A percentile compares a stretch with the other conserved stretches of the same genome.
These are phyloP conservation scores for Claviceps lovelessii DNA, from an alignment of 2,329 filamentous ascomycete genomes.

Conservation along the genomic window DNA sequence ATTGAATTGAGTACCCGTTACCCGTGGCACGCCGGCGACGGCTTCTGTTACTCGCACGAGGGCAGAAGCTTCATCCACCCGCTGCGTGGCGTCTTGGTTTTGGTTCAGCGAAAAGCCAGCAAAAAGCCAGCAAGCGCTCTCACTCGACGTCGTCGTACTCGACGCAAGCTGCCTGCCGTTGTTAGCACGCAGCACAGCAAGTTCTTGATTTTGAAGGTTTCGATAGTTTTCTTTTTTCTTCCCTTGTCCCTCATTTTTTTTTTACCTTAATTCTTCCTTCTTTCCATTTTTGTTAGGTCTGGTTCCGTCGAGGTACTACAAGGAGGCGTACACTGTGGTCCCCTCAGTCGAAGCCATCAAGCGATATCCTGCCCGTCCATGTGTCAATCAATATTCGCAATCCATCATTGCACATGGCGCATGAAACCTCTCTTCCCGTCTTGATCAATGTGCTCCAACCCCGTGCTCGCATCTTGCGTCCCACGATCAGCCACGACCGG, in stretches of 20 bases:
- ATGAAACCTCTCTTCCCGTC: background rate
- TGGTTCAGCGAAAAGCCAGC: background rate
- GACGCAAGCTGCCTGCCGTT: background rate
- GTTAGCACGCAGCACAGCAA: background rate
- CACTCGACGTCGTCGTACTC: background rate
- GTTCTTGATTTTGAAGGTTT: no score
- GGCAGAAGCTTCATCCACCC: background rate
- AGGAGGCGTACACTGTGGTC: background rate
- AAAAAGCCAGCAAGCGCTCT: background rate
- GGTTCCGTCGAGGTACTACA: background rate
- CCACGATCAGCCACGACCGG: background rate
- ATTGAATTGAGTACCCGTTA: no score
- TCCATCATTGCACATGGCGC: background rate
- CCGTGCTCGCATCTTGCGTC: no score
- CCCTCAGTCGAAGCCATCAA: background rate
- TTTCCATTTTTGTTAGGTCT: no score
- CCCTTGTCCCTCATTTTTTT: no score
- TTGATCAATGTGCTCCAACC: background rate
- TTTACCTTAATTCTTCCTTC: background rate
- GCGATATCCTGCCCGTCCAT: background rate
- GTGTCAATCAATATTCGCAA: background rate
- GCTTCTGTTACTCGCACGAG: background rate
- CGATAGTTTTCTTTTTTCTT: no score
- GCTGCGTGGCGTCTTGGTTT: constrained; percentile 5
- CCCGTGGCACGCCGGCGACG: background rate